phyloP scores from a whole-genome alignment of 768 basidiomycete genomes.

The Russula foetens region DNA sequence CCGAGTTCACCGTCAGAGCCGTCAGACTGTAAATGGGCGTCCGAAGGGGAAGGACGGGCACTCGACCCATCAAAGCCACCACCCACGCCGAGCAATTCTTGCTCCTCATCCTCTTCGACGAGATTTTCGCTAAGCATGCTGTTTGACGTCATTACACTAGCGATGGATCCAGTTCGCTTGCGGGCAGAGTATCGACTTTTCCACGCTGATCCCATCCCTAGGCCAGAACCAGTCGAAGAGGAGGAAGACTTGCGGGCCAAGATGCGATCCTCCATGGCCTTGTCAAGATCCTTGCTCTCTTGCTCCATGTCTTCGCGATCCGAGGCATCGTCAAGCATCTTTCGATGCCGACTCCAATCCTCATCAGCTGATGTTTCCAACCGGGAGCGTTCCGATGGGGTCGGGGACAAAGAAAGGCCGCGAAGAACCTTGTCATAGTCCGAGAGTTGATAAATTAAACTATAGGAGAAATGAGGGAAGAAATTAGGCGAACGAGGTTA shows the following conservation, averaged over 20 bases:
- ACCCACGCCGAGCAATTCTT: conserved; percentile 59
- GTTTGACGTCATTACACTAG: conserved; percentile 58
- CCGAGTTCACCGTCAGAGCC: conserved; percentile 23
- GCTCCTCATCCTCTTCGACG: conserved; percentile 76
- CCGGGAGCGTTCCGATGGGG: conserved; percentile 47
- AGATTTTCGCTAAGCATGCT: conserved; percentile 75
- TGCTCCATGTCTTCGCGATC: conserved; percentile 44
- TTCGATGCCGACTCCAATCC: conserved; percentile 71
- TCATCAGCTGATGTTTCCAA: conserved; percentile 49
- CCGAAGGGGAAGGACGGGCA: conserved; percentile 27
- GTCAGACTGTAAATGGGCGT: conserved; percentile 25
- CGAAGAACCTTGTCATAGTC: conserved; percentile 78
- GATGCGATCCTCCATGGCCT: conserved; percentile 79
- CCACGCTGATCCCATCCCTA: conserved; percentile 64
- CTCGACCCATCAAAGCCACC: conserved; percentile 47
- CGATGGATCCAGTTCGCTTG: conserved; percentile 65
- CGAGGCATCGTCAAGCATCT: conserved; percentile 46
- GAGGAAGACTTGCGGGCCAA: conserved; percentile 64
- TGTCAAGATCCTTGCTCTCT: conserved; percentile 66
- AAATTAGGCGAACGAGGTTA: conserved; percentile 1
- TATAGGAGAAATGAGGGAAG: conserved; percentile 27
- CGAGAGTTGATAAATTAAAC: conserved; percentile 87
- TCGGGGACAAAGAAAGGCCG: conserved; percentile 38
- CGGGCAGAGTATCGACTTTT: conserved; percentile 54
- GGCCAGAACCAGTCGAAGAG: conserved; percentile 55